Base-by-base conservation (phyloP, 768 basidiomycete species). In the Butyriboletus loyo region DNA sequence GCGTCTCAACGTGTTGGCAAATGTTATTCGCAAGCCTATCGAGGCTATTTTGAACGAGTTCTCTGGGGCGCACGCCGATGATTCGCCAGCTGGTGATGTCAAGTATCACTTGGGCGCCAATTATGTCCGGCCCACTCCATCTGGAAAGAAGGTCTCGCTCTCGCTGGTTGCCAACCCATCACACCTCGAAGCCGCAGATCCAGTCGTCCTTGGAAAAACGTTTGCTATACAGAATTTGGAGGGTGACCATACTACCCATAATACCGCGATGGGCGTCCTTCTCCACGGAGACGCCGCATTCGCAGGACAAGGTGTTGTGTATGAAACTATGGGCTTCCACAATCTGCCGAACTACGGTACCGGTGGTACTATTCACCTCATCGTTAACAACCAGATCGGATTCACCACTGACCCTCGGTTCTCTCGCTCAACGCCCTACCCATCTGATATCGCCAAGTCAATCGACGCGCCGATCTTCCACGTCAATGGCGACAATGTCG, bases 61-160 rank as follows among this genome's bases (percentile, higher is more conserved):
- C 70, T 82, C 86, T 10, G 94, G 94, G 7, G 78, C 78, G 15
- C 79, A 81, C 49, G 77, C 78, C 31, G 85, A 87, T 55, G 84
- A 87, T 64, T 89, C 80, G 60, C 89, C 86, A 17, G 93, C 92
- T 60, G 97, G 97, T 56, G 97, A 99, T 69, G 97, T 99, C 73
- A 99, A 99, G 71, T 99, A 99, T 74, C 92, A 99, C 75, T 81
- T 99, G 46, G 97, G 97, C 60, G 97, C 97, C 61, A 98, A 99
- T 75, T 99, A 98, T 64, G 89, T 98, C 53, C 86, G 97, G 22
- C 97, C 97, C 19, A 99, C 97, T 3, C 97, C 97, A 7, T 92
- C 89, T 27, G 97, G 97, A 58, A 99, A 96, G 81, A 94, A 95
- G 69, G 97, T 99, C 41, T 85, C 95, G 0, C 83, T 99, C 11